A percentile compares a stretch with the other conserved stretches of the same genome.
These are phyloP conservation scores for Candida anutae DNA, from an alignment of 1,139 yeast genomes.

Conservation along the genomic window DNA sequence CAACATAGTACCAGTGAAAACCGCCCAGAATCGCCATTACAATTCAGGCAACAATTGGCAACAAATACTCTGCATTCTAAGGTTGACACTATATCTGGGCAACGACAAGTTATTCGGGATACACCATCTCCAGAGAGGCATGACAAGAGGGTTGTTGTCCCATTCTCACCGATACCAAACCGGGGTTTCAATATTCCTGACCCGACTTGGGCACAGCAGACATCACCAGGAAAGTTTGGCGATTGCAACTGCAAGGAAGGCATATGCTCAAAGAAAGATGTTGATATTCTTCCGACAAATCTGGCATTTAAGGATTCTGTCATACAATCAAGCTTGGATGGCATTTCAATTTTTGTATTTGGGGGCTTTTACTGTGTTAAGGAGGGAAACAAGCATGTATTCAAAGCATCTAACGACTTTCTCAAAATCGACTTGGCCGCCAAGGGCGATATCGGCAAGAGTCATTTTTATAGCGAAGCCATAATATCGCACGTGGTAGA, in stretches of 20 bases:
- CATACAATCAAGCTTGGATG: constrained; percentile 7
- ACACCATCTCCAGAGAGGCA: too few species aligned
- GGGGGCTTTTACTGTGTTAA: constrained; percentile 30
- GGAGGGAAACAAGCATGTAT: constrained; percentile 12
- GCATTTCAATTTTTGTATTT: constrained; percentile 28
- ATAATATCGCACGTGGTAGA: constrained; percentile 11
- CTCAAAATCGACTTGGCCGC: constrained; percentile 28
- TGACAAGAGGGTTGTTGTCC: too few species aligned
- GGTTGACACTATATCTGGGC: too few species aligned
- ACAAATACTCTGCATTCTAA: too few species aligned
- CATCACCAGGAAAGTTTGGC: neutral
- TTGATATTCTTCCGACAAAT: neutral
- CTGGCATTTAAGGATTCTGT: neutral
- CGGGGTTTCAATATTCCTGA: too few species aligned
- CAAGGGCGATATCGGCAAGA: constrained; percentile 8
- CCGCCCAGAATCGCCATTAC: constrained; percentile 19
- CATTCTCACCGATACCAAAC: too few species aligned
- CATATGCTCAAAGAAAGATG: neutral
- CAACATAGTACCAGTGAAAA: constrained; percentile 9
- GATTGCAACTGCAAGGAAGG: neutral
- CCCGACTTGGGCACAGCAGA: neutral
- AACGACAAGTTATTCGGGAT: too few species aligned
- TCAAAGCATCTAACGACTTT: constrained; percentile 29
- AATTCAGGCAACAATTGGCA: too few species aligned
- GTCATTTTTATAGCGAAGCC: constrained; percentile 17